Percentiles rank a stretch among this genome's conserved stretches.
phyloP scores from a whole-genome alignment of 2,329 filamentous ascomycete genomes.

The Ilyonectria robusta region DNA sequence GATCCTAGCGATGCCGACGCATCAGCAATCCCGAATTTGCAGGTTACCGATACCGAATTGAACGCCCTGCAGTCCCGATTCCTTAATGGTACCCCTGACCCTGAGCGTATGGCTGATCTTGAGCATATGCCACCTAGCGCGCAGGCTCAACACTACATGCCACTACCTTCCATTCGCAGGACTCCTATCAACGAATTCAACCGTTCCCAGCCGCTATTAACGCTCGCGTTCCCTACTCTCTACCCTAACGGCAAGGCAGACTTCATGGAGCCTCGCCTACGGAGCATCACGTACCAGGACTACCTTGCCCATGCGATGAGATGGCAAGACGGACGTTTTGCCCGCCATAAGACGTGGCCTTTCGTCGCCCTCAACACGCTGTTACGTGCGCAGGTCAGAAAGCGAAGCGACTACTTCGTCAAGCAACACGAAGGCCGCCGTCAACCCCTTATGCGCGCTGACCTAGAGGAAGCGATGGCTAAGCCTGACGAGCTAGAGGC shows the following conservation, averaged over 20 bases:
- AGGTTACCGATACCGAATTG: not conserved
- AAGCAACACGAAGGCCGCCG: no score
- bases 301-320: no score
- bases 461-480: no score
- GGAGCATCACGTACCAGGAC: no score
- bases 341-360: no score
- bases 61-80: not conserved
- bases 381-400: not conserved
- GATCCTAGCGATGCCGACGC: constrained; percentile 6
- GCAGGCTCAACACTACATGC: not conserved
- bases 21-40: no score
- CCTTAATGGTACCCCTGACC: constrained; percentile 10
- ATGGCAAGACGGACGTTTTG: no score
- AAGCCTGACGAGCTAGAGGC: not conserved
- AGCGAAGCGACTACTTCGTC: no score
- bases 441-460: no score
- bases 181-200: no score
- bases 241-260: constrained; percentile 10
- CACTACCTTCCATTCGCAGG: no score
- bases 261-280: not conserved
- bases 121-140: constrained; percentile 8
- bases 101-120: constrained; percentile 10
- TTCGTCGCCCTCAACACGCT: no score
- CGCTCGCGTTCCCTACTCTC: constrained; percentile 6
- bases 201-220: not conserved